Evolutionary conservation across 768 basidiomycete genomes (phyloP).

Genomic region (Tulasnella sp.): DNA sequence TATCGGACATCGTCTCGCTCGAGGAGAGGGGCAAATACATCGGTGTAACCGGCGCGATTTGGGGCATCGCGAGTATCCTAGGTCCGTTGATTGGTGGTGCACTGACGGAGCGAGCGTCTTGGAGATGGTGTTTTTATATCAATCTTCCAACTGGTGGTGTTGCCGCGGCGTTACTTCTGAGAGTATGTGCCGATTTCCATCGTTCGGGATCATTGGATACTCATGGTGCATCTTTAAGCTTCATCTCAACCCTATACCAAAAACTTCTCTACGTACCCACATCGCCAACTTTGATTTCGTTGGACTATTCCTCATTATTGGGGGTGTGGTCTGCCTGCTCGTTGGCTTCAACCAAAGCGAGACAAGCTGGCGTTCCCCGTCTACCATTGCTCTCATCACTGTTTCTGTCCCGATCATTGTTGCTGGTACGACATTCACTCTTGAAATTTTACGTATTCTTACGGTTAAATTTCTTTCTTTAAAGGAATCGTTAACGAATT

Average conservation of each 20-base stretch:
- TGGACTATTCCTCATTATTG: slow-evolving; percentile 60
- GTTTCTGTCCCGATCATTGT: slow-evolving; percentile 57
- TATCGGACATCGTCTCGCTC: slow-evolving; percentile 78
- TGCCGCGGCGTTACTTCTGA: slow-evolving; percentile 61
- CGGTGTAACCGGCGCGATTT: slow-evolving; percentile 70
- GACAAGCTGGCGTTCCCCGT: slow-evolving; percentile 53
- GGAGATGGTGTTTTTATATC: slow-evolving; percentile 56
- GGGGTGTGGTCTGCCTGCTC: slow-evolving; percentile 62
- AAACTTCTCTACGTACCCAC: slow-evolving; percentile 56
- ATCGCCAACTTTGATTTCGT: slow-evolving; percentile 64
- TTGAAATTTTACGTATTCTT: neutral
- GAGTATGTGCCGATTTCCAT: slow-evolving; percentile 35
- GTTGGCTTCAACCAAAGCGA: slow-evolving; percentile 72
- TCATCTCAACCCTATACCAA: slow-evolving; percentile 63
- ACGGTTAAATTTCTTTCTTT: neutral
- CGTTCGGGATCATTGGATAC: too few species aligned
- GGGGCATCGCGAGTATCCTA: slow-evolving; percentile 65
- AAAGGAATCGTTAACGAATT: slow-evolving; percentile 50
- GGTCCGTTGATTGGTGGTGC: slow-evolving; percentile 83
- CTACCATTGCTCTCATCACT: slow-evolving; percentile 59
- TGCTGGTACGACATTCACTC: slow-evolving; percentile 37
- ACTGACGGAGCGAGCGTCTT: slow-evolving; percentile 69
- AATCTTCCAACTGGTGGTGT: slow-evolving; percentile 69
- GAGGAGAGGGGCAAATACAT: slow-evolving; percentile 76
- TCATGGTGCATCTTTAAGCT: neutral